phyloP scores from a whole-genome alignment of 441 rosid species.

The Geranium incanum region DNA sequence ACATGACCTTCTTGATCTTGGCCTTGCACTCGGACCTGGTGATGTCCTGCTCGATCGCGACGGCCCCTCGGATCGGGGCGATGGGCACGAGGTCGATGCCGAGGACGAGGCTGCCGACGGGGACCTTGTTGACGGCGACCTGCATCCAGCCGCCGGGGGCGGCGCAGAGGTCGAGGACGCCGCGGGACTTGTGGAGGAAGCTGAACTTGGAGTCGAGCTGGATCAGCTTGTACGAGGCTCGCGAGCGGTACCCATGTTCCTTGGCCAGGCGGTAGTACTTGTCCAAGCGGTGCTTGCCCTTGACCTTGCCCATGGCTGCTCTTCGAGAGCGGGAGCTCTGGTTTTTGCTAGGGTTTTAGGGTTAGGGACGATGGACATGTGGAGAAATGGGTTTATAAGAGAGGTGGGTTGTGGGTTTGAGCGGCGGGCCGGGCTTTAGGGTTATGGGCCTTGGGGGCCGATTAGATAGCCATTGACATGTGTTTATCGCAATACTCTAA shows the following conservation, averaged over 20 bases:
- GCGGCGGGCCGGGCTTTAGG: too few relatives aligned
- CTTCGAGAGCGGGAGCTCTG: not conserved
- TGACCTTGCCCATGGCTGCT: conserved; percentile 57
- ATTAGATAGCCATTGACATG: too few relatives aligned
- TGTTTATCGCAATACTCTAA: too few relatives aligned
- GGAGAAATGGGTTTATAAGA: too few relatives aligned
- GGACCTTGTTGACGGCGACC: conserved; percentile 71
- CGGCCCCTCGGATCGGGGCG: conserved; percentile 58
- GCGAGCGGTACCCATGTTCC: conserved; percentile 86
- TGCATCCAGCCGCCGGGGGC: conserved; percentile 98
- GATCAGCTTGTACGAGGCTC: conserved; percentile 82
- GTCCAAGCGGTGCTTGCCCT: conserved; percentile 78
- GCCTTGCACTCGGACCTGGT: conserved; percentile 61
- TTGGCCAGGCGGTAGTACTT: conserved; percentile 69
- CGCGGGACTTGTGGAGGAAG: conserved; percentile 55
- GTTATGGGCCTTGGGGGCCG: too few relatives aligned
- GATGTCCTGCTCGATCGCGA: conserved; percentile 68
- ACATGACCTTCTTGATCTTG: conserved; percentile 54
- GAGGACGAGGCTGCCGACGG: conserved; percentile 78
- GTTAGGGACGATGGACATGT: not conserved
- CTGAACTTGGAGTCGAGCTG: conserved; percentile 66
- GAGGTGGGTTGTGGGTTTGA: too few relatives aligned
- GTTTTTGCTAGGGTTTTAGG: not conserved
- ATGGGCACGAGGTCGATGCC: conserved; percentile 77
- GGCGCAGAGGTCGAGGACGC: conserved; percentile 89